Evolutionary conservation across 2,329 filamentous ascomycete genomes (phyloP).

Genomic region (Magnaporthales sp.): DNA sequence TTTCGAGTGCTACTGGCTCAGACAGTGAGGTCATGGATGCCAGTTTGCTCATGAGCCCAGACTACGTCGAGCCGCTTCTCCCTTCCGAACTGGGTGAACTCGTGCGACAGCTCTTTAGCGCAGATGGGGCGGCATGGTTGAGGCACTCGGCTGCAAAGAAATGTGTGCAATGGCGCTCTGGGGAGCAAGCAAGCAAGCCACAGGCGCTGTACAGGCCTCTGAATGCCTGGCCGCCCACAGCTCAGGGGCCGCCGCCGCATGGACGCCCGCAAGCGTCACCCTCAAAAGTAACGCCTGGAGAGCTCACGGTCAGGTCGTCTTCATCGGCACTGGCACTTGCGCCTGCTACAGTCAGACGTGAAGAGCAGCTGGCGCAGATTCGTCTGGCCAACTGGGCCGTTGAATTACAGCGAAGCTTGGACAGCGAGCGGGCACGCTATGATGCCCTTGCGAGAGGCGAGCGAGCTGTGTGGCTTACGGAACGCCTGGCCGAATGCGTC

Average conservation of each 20-base stretch:
- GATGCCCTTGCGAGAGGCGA: constrained; percentile 54
- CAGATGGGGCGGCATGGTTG: constrained; percentile 70
- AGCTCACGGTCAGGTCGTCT: not conserved
- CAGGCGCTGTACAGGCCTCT: constrained; percentile 27
- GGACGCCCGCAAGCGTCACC: constrained; percentile 1
- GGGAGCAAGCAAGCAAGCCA: constrained; percentile 18
- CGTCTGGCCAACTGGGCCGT: constrained; percentile 74
- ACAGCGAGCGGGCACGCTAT: constrained; percentile 63
- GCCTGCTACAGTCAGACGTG: constrained; percentile 15
- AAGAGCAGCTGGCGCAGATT: constrained; percentile 34
- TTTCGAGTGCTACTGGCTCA: constrained; percentile 64
- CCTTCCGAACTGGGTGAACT: constrained; percentile 64
- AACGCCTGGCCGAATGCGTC: constrained; percentile 57
- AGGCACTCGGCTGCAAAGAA: constrained; percentile 79
- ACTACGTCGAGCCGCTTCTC: constrained; percentile 75
- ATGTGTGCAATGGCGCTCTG: constrained; percentile 58
- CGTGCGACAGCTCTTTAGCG: constrained; percentile 67
- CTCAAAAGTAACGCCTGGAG: not conserved
- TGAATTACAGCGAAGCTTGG: constrained; percentile 68
- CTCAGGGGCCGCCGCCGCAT: constrained; percentile 6
- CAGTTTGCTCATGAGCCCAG: constrained; percentile 83
- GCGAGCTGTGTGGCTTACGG: constrained; percentile 60
- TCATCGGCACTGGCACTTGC: constrained; percentile 5
- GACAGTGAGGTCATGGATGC: constrained; percentile 86
- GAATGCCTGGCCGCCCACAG: constrained; percentile 8